These are phyloP conservation scores for Mycosarcoma maydis DNA, from an alignment of 1,284 basidiomycete genomes.

Conservation along the genomic window DNA sequence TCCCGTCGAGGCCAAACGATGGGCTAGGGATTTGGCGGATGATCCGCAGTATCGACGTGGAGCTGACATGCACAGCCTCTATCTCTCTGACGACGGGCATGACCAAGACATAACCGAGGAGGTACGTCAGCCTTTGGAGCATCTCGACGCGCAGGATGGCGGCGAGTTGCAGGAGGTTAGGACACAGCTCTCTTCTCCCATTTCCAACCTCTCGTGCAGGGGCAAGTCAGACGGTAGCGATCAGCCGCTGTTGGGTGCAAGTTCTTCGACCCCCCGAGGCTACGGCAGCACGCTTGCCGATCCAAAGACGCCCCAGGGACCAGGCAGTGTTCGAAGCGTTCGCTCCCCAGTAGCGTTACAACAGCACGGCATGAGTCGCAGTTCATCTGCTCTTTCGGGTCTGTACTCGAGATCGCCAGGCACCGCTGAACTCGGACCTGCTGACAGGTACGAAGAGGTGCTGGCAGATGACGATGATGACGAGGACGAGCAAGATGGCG, in stretches of 20 bases:
- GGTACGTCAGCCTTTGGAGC: background rate
- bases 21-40: slow-evolving; percentile 27
- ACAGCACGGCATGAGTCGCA: slow-evolving; percentile 22
- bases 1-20: slow-evolving; percentile 35
- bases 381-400: slow-evolving; percentile 26
- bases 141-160: background rate
- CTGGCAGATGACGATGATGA: slow-evolving; percentile 15
- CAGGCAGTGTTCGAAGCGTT: slow-evolving; percentile 21
- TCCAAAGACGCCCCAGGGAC: slow-evolving; percentile 22
- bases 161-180: slow-evolving; percentile 14
- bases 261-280: slow-evolving; percentile 9
- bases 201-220: slow-evolving; percentile 5
- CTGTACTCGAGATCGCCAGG: slow-evolving; percentile 29
- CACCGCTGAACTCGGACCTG: slow-evolving; percentile 27
- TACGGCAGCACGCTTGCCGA: slow-evolving; percentile 28
- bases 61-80: slow-evolving; percentile 35
- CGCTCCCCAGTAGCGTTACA: slow-evolving; percentile 6
- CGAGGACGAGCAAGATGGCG: slow-evolving; percentile 10
- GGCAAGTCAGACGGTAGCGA: slow-evolving; percentile 15
- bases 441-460: background rate
- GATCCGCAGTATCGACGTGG: slow-evolving; percentile 32
- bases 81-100: slow-evolving; percentile 23
- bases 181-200: slow-evolving; percentile 10
- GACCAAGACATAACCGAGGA: background rate
- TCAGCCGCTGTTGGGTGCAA: slow-evolving; percentile 22